A percentile compares a stretch with the other conserved stretches of the same genome.
Evolutionary conservation across 495 filamentous ascomycete genomes (phyloP).

Genomic region (Amorphotheca resinae): DNA sequence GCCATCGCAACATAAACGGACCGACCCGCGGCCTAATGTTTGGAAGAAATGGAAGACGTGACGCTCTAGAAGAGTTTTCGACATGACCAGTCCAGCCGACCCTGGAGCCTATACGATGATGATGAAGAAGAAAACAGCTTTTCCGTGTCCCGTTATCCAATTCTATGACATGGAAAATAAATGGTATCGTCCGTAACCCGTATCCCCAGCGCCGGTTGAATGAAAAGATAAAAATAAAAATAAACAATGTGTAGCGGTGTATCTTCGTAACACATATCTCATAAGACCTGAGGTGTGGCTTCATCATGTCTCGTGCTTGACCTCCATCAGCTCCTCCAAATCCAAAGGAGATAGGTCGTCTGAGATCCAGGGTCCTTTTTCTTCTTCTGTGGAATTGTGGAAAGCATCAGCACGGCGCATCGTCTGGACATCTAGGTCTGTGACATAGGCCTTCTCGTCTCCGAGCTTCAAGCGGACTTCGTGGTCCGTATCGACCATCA

Average conservation of each 20-base stretch:
- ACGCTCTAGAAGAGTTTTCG: slow-evolving; percentile 1
- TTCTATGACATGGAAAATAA: background rate
- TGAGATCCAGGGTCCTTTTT: slow-evolving; percentile 63
- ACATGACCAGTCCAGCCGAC: background rate
- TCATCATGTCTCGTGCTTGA: slow-evolving; percentile 16
- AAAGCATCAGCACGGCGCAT: slow-evolving; percentile 77
- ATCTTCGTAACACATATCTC: slow-evolving; percentile 15
- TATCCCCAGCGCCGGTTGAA: slow-evolving; percentile 2
- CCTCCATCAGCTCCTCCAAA: slow-evolving; percentile 21
- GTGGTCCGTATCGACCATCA: slow-evolving; percentile 93
- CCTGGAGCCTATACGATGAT: slow-evolving; percentile 11
- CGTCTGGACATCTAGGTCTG: slow-evolving; percentile 87
- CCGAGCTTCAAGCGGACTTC: slow-evolving; percentile 79
- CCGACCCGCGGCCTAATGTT: slow-evolving; percentile 17
- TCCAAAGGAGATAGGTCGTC: slow-evolving; percentile 20
- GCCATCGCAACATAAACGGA: slow-evolving; percentile 5
- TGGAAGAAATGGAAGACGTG: slow-evolving; percentile 4
- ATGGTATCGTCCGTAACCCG: slow-evolving; percentile 18
- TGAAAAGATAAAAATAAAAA: slow-evolving; percentile 5
- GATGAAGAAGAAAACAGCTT: slow-evolving; percentile 11
- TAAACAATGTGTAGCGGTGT: slow-evolving; percentile 7
- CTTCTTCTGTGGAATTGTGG: slow-evolving; percentile 59
- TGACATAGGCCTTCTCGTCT: slow-evolving; percentile 63
- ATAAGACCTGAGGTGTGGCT: slow-evolving; percentile 1
- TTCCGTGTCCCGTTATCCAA: slow-evolving; percentile 7